A percentile compares a stretch with the other conserved stretches of the same genome.
Evolutionary conservation across 1,139 yeast genomes (phyloP).

Genomic region (Hansenula anomala): DNA sequence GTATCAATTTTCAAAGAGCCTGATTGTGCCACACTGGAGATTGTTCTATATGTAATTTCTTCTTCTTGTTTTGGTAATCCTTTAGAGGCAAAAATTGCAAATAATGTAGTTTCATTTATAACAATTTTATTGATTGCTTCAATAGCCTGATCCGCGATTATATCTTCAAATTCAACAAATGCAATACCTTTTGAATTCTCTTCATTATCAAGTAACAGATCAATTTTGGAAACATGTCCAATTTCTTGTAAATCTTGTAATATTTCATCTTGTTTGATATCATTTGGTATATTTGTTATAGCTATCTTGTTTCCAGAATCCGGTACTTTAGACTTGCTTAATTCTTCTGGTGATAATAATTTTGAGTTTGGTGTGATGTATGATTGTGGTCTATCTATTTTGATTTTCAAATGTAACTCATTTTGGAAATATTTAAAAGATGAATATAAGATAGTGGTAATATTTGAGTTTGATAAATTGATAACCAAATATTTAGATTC

Average conservation of each 20-base stretch:
- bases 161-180: constrained; percentile 33
- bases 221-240: constrained; percentile 19
- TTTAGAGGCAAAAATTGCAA: constrained; percentile 15
- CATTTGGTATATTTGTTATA: constrained; percentile 36
- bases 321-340: constrained; percentile 13
- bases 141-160: constrained; percentile 11
- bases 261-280: constrained; percentile 32
- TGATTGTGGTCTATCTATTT: constrained; percentile 54
- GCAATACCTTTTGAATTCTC: constrained; percentile 38
- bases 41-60: constrained; percentile 25
- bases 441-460: constrained; percentile 56
- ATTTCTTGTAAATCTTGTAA: constrained; percentile 30
- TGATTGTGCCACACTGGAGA: constrained; percentile 21
- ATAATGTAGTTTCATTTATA: constrained; percentile 22
- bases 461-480: constrained; percentile 47
- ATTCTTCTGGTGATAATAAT: constrained; percentile 8
- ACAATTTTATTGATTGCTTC: constrained; percentile 27
- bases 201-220: constrained; percentile 29
- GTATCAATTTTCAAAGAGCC: constrained; percentile 3
- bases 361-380: constrained; percentile 37
- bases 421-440: constrained; percentile 32
- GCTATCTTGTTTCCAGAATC: constrained; percentile 32
- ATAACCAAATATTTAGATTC: constrained; percentile 40
- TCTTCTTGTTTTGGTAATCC: constrained; percentile 16
- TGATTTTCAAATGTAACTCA: constrained; percentile 33